Evolutionary conservation across 768 basidiomycete genomes (phyloP).

Genomic region (Auricularia heimuer): DNA sequence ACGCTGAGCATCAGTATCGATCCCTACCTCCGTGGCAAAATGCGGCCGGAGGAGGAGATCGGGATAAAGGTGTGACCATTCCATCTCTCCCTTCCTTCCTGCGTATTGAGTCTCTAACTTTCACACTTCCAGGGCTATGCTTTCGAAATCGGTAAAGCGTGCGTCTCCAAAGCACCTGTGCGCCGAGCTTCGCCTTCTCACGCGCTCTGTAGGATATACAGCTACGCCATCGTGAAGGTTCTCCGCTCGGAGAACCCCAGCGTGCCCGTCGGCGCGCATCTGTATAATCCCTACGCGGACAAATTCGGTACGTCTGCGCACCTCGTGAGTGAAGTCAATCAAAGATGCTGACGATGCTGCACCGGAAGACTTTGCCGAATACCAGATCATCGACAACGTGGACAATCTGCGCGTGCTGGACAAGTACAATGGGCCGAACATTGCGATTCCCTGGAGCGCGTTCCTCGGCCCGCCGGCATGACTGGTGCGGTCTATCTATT

Average conservation of each 20-base stretch:
- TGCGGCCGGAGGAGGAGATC: slow-evolving; percentile 20
- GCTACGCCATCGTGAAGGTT: slow-evolving; percentile 35
- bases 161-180: background rate
- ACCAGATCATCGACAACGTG: slow-evolving; percentile 19
- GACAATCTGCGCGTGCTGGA: slow-evolving; percentile 21
- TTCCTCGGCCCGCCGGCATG: slow-evolving; percentile 43
- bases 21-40: slow-evolving; percentile 32
- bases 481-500: slow-evolving; percentile 2
- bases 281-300: slow-evolving; percentile 17
- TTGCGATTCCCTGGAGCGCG: slow-evolving; percentile 37
- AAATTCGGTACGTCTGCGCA: too few species aligned
- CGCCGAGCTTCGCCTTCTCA: background rate
- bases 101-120: background rate
- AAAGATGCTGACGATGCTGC: too few species aligned
- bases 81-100: background rate
- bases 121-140: background rate
- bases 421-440: slow-evolving; percentile 20
- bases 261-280: slow-evolving; percentile 30
- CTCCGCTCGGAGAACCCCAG: slow-evolving; percentile 29
- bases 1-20: slow-evolving; percentile 38
- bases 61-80: background rate
- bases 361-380: slow-evolving; percentile 31
- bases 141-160: background rate
- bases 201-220: slow-evolving; percentile 15
- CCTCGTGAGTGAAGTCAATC: too few species aligned